Evolutionary conservation across 2,329 filamentous ascomycete species (phyloP), one percentile per base, ranked within the genome.

Genomic region (Penicillium hordei): DNA sequence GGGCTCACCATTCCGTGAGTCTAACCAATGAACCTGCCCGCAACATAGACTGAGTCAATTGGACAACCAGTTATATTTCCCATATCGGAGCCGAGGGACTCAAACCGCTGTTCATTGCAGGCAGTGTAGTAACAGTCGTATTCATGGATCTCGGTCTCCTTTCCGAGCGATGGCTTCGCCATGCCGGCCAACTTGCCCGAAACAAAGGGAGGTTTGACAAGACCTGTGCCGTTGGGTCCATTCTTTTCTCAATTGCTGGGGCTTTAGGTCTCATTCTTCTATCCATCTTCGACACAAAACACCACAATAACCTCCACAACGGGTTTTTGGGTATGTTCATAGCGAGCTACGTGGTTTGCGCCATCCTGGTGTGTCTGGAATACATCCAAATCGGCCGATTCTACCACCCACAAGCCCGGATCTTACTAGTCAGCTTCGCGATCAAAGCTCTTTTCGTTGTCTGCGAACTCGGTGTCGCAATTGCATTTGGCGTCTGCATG

Each of bases 281-380:
- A 13, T 49, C 56, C 25, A 45, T 58, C n/a, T 55, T 58, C 10
- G 56, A 58, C 39, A 49, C 52, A 8, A 58, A 58, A 4, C 27
- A 39, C 12, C 56, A 58, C 23, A 21, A 50, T 1, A 23, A 31
- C 3, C 44, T 55, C 6, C 56, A 58, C 31, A 7, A 58, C 9
- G 56, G 56, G 13, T 58, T 58, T 21, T 31, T 58, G 23, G 40
- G n/a, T 6, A 58, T 58, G 56, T 58, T 58, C 31, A 58, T 58
- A 13, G 52, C 29, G 12, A 29, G 56, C 29, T 58, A 58, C 15
- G 56, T 58, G 17, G 33, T 58, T 27, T 55, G 52, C 25, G 56
- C 56, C 17, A 21, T 58, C 23, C 45, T 58, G 31, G 52, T 58
- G 12, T 58, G 56, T 40, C 38, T 58, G 12, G 56, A 58, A 34